Base-by-base conservation (phyloP, 441 rosid species). In the Arabidopsis lyrata region DNA sequence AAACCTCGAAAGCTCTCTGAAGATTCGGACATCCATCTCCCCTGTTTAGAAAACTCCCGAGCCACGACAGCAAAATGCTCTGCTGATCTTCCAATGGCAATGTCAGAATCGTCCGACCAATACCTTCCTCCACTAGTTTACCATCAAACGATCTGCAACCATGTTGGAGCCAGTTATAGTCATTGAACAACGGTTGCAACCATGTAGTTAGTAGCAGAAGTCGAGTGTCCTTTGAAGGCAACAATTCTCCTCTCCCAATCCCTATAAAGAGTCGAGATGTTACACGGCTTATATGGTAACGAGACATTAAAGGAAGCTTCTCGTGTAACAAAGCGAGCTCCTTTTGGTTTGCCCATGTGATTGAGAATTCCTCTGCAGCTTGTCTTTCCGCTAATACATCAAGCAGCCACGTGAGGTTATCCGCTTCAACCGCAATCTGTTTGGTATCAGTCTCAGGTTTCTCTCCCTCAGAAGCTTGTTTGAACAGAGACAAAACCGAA, bases 21-120 rank as follows among this genome's bases (percentile, higher is more conserved):
- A 93, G 91, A 80, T 93, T 91, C 5, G 97, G 99, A 87, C 99
- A 95, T 65, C 86, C 89, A 81, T 95, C 93, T 15, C 97, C 97
- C 2, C 86, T 85, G 66, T 87, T 89, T 39, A 95, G 68, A 54
- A 95, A 95, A 80, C 84, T 89, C 35, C 97, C 93, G 47, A 95
- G 73, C 99, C 97, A 95, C 39, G 86, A 63, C 41, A 95, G 80
- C 79, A 92, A 71, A 61, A 95, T 90, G 58, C 86, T 87, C 78
- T 89, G 97, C 72, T 95, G 99, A 71, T 95, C 95, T 81, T 95
- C 97, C 68, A 92, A 64, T 12, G 99, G 97, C 27, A 95, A 81
- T 4, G 99, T 95, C 70, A 90, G 83, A 64, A 95, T 95, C 0
- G 99, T 95, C 83, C 96, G 81, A 27, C 97, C 93, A 5, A 95